Conservation (phyloP, 768 basidiomycete genomes). For the Gymnopilus dilepis region DNA sequence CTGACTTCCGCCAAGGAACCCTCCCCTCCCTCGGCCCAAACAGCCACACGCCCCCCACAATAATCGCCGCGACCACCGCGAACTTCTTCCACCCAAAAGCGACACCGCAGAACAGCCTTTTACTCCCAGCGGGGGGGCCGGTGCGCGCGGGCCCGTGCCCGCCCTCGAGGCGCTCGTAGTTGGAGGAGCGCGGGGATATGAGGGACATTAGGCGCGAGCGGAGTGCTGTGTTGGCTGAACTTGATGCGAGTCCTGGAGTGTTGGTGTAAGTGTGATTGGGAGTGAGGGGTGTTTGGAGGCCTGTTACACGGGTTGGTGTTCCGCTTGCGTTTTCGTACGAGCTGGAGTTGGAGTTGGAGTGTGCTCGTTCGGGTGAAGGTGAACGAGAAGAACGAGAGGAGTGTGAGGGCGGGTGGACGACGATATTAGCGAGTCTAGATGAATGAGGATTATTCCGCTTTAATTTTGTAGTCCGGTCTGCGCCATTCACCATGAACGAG, state of each 20-base stretch:
- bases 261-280: too few relatives aligned
- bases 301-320: slow-evolving; percentile 11
- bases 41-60: slow-evolving; percentile 69
- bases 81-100: slow-evolving; percentile 70
- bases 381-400: slow-evolving; percentile 12
- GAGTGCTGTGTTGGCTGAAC: slow-evolving; percentile 8
- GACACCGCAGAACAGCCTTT: too few relatives aligned
- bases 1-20: slow-evolving; percentile 48
- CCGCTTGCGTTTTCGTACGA: too few relatives aligned
- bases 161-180: slow-evolving; percentile 38
- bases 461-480: slow-evolving; percentile 10
- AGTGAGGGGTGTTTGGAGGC: slow-evolving; percentile 15
- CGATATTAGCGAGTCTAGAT: slow-evolving; percentile 14
- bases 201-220: slow-evolving; percentile 23
- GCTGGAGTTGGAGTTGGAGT: too few relatives aligned
- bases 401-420: slow-evolving; percentile 13
- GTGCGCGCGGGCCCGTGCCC: slow-evolving; percentile 49
- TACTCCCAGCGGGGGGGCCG: background rate
- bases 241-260: too few relatives aligned
- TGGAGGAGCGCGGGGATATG: slow-evolving; percentile 34
- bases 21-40: slow-evolving; percentile 57
- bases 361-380: slow-evolving; percentile 7
- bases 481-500: slow-evolving; percentile 28
- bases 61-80: slow-evolving; percentile 57
- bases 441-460: slow-evolving; percentile 20